These are phyloP conservation scores for Penicillium robsamsonii DNA, from an alignment of 495 filamentous ascomycete genomes.

Conservation along the genomic window DNA sequence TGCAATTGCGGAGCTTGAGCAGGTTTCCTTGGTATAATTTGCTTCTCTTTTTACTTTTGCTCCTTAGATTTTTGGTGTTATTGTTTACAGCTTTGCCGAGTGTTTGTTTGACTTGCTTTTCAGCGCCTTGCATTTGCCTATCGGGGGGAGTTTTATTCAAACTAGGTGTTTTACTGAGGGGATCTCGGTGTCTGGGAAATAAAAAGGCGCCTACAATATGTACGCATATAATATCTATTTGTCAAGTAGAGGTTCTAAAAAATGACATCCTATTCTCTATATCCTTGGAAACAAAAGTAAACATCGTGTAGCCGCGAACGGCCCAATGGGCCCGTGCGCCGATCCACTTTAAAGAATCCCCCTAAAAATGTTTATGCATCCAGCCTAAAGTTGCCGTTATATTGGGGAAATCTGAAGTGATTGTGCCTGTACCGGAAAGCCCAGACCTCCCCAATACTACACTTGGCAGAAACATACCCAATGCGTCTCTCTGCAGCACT, in stretches of 20 bases:
- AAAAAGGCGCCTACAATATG: constrained; percentile 8
- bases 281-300: not conserved
- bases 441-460: not conserved
- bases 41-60: constrained; percentile 5
- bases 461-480: not conserved
- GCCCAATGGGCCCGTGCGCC: constrained; percentile 4
- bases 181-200: constrained; percentile 7
- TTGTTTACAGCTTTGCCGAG: constrained; percentile 5
- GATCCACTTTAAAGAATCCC: not conserved
- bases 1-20: constrained; percentile 22
- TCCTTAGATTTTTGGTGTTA: not conserved
- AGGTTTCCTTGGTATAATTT: constrained; percentile 15
- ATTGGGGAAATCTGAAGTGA: no score
- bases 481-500: constrained; percentile 18
- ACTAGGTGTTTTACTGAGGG: constrained; percentile 9
- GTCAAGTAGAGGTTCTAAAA: not conserved
- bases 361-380: not conserved
- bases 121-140: constrained; percentile 37
- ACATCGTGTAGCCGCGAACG: not conserved
- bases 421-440: not conserved
- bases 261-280: not conserved
- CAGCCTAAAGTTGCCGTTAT: not conserved
- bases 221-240: not conserved
- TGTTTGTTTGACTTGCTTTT: constrained; percentile 28
- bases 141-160: constrained; percentile 9